phyloP scores from a whole-genome alignment of 495 filamentous ascomycete genomes.

The Xylaria bambusicola region DNA sequence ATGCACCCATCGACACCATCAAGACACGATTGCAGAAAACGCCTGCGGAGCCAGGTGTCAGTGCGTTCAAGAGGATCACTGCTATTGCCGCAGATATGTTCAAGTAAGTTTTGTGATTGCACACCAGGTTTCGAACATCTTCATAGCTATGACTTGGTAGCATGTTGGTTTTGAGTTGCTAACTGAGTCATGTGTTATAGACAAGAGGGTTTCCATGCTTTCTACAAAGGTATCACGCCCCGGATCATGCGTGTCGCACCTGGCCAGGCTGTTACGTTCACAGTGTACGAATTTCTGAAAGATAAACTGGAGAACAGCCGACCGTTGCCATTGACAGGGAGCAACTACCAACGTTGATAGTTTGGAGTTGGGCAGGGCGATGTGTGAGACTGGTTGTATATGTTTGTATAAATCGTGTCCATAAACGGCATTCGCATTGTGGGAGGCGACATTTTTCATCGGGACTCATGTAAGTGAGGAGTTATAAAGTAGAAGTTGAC shows the following conservation, averaged over 20 bases:
- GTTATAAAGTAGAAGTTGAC: neutral
- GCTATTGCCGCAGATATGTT: slow-evolving; percentile 89
- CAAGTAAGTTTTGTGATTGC: slow-evolving; percentile 53
- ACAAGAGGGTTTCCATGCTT: slow-evolving; percentile 87
- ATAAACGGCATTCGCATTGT: slow-evolving; percentile 7
- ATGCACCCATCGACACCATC: slow-evolving; percentile 98
- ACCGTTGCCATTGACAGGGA: slow-evolving; percentile 64
- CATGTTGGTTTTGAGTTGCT: neutral
- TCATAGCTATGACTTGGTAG: neutral
- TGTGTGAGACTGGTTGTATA: neutral
- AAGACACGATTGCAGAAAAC: slow-evolving; percentile 95
- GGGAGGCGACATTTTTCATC: slow-evolving; percentile 9
- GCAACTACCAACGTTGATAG: slow-evolving; percentile 48
- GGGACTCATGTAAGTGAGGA: neutral
- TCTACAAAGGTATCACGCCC: slow-evolving; percentile 99
- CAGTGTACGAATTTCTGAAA: slow-evolving; percentile 91
- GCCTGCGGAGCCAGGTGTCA: slow-evolving; percentile 77
- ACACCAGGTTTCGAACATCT: neutral
- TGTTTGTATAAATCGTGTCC: slow-evolving; percentile 6
- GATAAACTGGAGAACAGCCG: slow-evolving; percentile 75
- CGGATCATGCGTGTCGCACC: slow-evolving; percentile 96
- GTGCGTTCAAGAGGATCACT: slow-evolving; percentile 73
- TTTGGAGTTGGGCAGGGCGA: neutral
- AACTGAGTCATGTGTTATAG: slow-evolving; percentile 29
- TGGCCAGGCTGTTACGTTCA: slow-evolving; percentile 97